phyloP scores from a whole-genome alignment of 805 yeast species.

The Hanseniaspora lindneri region DNA sequence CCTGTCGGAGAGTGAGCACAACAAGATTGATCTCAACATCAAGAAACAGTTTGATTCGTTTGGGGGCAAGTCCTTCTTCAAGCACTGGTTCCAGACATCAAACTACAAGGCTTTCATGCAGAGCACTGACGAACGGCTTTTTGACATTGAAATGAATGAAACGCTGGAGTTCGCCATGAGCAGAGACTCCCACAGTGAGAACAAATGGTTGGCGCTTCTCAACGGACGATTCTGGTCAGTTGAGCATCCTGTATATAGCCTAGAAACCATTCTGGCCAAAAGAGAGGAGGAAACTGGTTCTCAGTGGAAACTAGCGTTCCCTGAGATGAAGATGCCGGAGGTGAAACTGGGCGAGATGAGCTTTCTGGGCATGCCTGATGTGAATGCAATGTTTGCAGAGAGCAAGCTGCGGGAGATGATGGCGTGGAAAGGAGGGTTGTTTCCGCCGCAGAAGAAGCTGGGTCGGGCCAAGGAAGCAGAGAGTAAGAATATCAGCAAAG shows the following conservation, averaged over 20 bases:
- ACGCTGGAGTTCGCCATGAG: constrained; percentile 2
- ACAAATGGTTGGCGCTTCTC: not conserved
- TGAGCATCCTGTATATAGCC: constrained; percentile 10
- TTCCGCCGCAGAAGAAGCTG: too few species aligned
- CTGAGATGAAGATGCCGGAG: not conserved
- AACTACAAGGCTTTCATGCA: constrained; percentile 32
- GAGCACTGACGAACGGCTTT: constrained; percentile 36
- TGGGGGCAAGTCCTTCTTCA: constrained; percentile 14
- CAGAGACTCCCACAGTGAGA: not conserved
- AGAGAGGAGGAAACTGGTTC: not conserved
- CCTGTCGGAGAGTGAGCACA: constrained; percentile 9
- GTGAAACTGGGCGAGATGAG: not conserved
- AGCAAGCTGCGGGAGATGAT: not conserved
- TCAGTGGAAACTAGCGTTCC: not conserved
- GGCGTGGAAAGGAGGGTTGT: not conserved
- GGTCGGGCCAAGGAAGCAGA: too few species aligned
- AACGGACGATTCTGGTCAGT: constrained; percentile 6
- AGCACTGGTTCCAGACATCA: constrained; percentile 42
- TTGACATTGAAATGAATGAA: constrained; percentile 15
- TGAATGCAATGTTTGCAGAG: not conserved
- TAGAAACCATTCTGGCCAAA: not conserved
- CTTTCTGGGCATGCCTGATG: not conserved
- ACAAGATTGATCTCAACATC: constrained; percentile 2
- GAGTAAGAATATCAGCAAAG: too few species aligned
- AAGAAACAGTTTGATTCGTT: constrained; percentile 8